phyloP scores from a whole-genome alignment of 805 yeast species.

The Candida vaughaniae region DNA sequence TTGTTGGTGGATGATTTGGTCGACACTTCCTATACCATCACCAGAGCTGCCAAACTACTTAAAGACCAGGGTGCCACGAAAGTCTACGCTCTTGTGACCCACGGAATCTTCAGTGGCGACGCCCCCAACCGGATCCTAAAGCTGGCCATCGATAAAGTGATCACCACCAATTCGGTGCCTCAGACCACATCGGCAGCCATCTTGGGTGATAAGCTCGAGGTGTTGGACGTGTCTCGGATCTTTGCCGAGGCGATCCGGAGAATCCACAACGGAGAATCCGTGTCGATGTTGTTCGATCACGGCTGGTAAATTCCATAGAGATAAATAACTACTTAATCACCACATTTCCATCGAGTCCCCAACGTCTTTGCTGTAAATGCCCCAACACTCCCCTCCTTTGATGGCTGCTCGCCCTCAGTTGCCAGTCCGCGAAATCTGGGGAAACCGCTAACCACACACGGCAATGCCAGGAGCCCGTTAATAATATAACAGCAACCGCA shows the following conservation, averaged over 20 bases:
- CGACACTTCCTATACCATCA: conserved; percentile 89
- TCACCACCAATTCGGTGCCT: conserved; percentile 90
- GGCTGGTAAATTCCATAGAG: too few relatives aligned
- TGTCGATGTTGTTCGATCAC: conserved; percentile 88
- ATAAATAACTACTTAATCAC: too few relatives aligned
- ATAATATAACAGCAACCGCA: too few relatives aligned
- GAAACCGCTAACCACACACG: too few relatives aligned
- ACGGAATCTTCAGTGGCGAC: conserved; percentile 91
- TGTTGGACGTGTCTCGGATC: conserved; percentile 82
- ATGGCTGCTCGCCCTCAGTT: too few relatives aligned
- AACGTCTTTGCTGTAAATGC: too few relatives aligned
- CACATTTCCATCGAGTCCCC: too few relatives aligned
- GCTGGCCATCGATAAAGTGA: conserved; percentile 75
- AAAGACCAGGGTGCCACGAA: conserved; percentile 90
- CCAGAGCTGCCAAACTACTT: conserved; percentile 86
- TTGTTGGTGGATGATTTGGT: conserved; percentile 91
- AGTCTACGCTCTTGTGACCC: conserved; percentile 87
- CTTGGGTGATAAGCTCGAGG: conserved; percentile 59
- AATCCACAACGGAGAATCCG: conserved; percentile 96
- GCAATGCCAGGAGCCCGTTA: too few relatives aligned
- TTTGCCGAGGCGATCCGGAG: conserved; percentile 95
- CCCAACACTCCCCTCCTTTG: conserved; percentile 1
- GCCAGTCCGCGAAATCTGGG: not conserved
- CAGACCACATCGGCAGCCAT: conserved; percentile 57
- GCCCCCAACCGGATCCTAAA: conserved; percentile 70